Evolutionary conservation across 768 basidiomycete species (phyloP), one percentile per base, ranked within the genome.

Genomic region (Boletales sp.): DNA sequence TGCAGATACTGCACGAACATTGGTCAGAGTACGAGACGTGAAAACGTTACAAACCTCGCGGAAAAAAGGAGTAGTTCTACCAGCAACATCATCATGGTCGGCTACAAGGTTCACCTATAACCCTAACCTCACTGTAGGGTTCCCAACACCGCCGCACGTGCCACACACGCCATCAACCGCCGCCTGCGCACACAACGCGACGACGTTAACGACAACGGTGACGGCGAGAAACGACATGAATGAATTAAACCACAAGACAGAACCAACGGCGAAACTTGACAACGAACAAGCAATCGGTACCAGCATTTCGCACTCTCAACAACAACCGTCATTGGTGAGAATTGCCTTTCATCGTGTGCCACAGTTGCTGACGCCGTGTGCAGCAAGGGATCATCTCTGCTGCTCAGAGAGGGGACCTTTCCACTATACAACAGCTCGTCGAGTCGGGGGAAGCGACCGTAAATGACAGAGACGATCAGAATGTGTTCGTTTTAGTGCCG

Each of bases 351-450:
- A 27, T 27, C 5, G 6, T 27, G 7, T 27, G 7, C 24, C 8
- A 36, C 36, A 51, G 45, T 51, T 36, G 50, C 50, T 47, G 13
- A 47, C 43, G 15, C 32, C 12, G 32, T 39, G 37, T 39, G 32
- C 39, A 52, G 82, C 67, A 69, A 17, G 84, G 77, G 50, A 86
- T 97, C 29, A 91, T 95, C 59, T 74, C 87, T 11, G 87, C 93
- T 8, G 85, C 94, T 0, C 94, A 97, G 62, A 77, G 90, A 45
- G 94, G 94, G 10, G 93, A 95, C 59, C 74, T 92, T 8, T 64
- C 68, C 9, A 69, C 78, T 37, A 69, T 95, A 27, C 78, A 78
- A 7, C 67, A 80, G 43, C 79, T 94, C 49, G 74, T 94, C 36
- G 81, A 84, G 57, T 86, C 83, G 2, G 87, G 87, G 5, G 73